phyloP scores from a whole-genome alignment of 805 yeast genomes.

The Kodamaea nitidulidarum region DNA sequence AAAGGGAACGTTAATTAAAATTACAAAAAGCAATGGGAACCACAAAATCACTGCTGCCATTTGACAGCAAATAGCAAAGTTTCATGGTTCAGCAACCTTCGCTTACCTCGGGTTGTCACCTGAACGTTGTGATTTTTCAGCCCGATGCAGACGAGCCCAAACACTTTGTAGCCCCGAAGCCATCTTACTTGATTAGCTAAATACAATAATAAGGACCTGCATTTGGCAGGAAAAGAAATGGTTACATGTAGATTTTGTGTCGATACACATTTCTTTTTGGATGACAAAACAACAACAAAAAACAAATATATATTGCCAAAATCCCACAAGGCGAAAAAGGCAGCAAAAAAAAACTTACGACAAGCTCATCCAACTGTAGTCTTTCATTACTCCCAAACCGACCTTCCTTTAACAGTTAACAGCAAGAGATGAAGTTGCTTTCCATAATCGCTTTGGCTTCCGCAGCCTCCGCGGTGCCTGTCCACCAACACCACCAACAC shows the following conservation, averaged over 20 bases:
- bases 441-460: conserved; percentile 26
- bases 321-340: conserved; percentile 2
- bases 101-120: too few relatives aligned
- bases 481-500: conserved; percentile 31
- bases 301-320: conserved; percentile 4
- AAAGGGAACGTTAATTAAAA: not conserved
- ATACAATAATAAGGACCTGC: conserved; percentile 1
- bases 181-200: not conserved
- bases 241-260: not conserved
- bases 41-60: not conserved
- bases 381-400: conserved; percentile 19
- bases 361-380: conserved; percentile 19
- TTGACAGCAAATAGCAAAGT: not conserved
- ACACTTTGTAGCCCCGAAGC: not conserved
- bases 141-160: too few relatives aligned
- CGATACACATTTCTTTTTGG: not conserved
- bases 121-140: too few relatives aligned
- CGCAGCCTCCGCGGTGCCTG: conserved; percentile 31
- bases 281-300: not conserved
- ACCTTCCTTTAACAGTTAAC: conserved; percentile 9
- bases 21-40: not conserved
- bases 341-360: conserved; percentile 1
- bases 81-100: too few relatives aligned
- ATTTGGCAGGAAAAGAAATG: not conserved
- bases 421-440: conserved; percentile 23